These are phyloP conservation scores for Mallotus repandus DNA, from an alignment of 441 rosid genomes.

Conservation along the genomic window DNA sequence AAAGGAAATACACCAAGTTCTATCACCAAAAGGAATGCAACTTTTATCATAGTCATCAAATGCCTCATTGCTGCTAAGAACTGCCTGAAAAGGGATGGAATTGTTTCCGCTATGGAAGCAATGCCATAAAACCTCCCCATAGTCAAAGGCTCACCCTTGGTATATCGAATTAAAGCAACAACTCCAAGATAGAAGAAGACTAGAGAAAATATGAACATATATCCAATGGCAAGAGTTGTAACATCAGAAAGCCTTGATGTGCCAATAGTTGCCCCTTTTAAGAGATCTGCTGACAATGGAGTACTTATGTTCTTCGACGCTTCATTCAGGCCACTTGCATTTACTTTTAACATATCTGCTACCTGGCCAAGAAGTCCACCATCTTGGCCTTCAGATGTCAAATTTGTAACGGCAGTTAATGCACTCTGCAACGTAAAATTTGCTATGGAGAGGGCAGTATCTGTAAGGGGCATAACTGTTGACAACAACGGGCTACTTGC, in stretches of 20 bases:
- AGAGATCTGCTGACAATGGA: conserved; percentile 52
- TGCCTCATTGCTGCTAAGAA: conserved; percentile 96
- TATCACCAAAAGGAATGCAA: conserved; percentile 93
- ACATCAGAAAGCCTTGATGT: conserved; percentile 90
- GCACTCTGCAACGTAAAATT: conserved; percentile 71
- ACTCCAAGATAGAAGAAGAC: conserved; percentile 81
- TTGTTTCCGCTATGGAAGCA: conserved; percentile 77
- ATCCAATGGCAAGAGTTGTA: conserved; percentile 91
- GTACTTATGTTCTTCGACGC: conserved; percentile 52
- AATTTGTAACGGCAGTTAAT: conserved; percentile 66
- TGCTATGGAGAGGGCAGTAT: conserved; percentile 69
- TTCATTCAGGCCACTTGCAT: conserved; percentile 57
- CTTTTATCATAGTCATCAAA: conserved; percentile 98
- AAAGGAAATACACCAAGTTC: conserved; percentile 99
- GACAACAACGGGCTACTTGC: conserved; percentile 72
- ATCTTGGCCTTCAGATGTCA: conserved; percentile 72
- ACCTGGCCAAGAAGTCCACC: conserved; percentile 58
- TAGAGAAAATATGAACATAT: conserved; percentile 66
- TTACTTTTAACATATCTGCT: conserved; percentile 60
- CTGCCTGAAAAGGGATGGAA: conserved; percentile 93
- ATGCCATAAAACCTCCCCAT: conserved; percentile 83
- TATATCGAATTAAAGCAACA: conserved; percentile 81
- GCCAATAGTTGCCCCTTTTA: conserved; percentile 61
- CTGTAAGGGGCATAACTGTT: conserved; percentile 62
- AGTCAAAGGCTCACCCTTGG: conserved; percentile 92